Base-by-base conservation (phyloP, 768 basidiomycete genomes). In the Arthromyces matolae region DNA sequence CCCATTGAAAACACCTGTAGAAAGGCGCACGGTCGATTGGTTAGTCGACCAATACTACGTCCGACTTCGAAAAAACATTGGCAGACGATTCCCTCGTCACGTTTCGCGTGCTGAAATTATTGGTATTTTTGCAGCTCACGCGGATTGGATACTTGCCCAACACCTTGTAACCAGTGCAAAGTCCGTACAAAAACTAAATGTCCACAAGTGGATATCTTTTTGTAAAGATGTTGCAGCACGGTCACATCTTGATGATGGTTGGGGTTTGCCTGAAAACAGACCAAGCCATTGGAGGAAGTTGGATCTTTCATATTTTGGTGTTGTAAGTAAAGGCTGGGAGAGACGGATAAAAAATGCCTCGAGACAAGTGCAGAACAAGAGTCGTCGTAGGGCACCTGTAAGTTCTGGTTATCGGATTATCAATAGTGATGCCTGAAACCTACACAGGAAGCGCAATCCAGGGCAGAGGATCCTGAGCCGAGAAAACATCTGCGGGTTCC, bases 61-160 rank as follows among this genome's bases (percentile, higher is more conserved):
- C 3, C 55, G 47, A 34, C 53, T 66, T 34, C 33, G 41, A 32
- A 38, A 60, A 33, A 62, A 65, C 2, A 50, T 28, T 3, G 65
- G 60, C 27, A 68, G 69, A 12, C 71, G 77, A 20, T 67, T 70
- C 32, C 69, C 73, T 12, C 75, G 79, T 20, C 71, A 64, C 46
- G 61, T 84, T 22, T 70, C 80, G 36, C 68, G 47, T 23, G 73
- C 79, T 27, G 78, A 83, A 57, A 60, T 84, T n/a, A 59, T 67
- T 28, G 69, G 71, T 9, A 49, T 71, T 1, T 76, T 84, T 50
- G 81, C 80, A 9, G 66, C 71, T 8, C 81, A 85, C 8, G 72
- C 74, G 0, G 75, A 74, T 28, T 86, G 83, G 84, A 54, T 86
- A 7, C 59, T 81, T 29, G 72, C 77, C 9, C 71, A 81, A 41